phyloP scores from a whole-genome alignment of 495 filamentous ascomycete genomes.

The Cladorrhinum samala region DNA sequence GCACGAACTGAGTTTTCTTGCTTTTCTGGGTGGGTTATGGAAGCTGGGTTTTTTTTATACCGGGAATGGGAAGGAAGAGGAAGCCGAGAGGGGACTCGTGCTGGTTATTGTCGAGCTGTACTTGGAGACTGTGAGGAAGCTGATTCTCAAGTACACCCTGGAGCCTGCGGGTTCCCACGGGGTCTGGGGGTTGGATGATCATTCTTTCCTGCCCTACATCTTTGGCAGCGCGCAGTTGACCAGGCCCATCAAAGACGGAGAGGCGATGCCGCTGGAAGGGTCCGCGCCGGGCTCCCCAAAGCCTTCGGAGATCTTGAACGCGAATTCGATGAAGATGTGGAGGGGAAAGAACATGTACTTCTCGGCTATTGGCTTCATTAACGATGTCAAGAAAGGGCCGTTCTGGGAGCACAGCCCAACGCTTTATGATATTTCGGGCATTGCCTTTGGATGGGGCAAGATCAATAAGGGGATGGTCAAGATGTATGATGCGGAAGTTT shows the following conservation, averaged over 20 bases:
- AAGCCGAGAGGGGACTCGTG: constrained; percentile 58
- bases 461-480: constrained; percentile 99
- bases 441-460: constrained; percentile 90
- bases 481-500: constrained; percentile 93
- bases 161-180: constrained; percentile 95
- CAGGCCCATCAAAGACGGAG: constrained; percentile 60
- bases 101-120: constrained; percentile 82
- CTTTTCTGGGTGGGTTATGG: constrained; percentile 86
- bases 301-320: constrained; percentile 61
- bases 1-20: constrained; percentile 90
- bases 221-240: constrained; percentile 87
- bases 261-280: constrained; percentile 65
- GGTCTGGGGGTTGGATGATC: constrained; percentile 96
- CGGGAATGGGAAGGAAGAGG: not conserved
- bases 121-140: constrained; percentile 69
- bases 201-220: constrained; percentile 93
- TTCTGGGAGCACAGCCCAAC: constrained; percentile 99
- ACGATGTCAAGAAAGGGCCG: constrained; percentile 93
- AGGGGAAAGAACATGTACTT: constrained; percentile 84
- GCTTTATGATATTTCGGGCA: constrained; percentile 88
- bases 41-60: constrained; percentile 72
- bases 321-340: constrained; percentile 58
- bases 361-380: constrained; percentile 96
- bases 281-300: constrained; percentile 66
- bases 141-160: constrained; percentile 89